Conservation (phyloP, 257 asterid species). For the Buddleja alternifolia region DNA sequence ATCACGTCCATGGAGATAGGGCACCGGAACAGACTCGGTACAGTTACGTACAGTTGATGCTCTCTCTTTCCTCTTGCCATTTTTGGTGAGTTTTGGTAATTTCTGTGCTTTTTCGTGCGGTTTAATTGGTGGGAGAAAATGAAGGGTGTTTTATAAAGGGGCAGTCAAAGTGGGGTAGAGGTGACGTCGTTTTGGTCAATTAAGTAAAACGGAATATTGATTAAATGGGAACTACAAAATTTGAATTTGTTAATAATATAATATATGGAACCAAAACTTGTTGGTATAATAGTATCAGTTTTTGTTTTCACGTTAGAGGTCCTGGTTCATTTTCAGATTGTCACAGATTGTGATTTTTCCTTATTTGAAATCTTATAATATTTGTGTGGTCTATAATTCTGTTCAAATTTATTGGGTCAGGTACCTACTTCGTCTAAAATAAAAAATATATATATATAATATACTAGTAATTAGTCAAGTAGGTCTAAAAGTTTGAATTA, state of each 20-base stretch:
- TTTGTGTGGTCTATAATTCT: no score
- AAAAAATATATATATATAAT: no score
- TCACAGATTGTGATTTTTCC: no score
- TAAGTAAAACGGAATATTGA: not conserved
- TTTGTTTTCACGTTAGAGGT: no score
- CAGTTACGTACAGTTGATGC: constrained; percentile 61
- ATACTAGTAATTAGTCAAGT: no score
- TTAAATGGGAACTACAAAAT: not conserved
- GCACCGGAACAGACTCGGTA: constrained; percentile 80
- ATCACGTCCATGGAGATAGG: constrained; percentile 97
- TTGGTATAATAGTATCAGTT: no score
- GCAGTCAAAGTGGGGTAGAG: constrained; percentile 33
- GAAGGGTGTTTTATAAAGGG: constrained; percentile 33
- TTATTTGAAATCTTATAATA: no score
- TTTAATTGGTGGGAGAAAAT: not conserved
- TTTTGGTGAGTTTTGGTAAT: not conserved
- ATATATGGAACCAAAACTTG: no score
- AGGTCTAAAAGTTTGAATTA: constrained; percentile 28
- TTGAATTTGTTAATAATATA: no score
- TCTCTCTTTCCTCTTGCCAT: constrained; percentile 54
- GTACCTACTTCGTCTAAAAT: no score
- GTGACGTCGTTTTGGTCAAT: constrained; percentile 58
- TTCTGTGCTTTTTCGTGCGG: not conserved
- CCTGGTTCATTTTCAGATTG: no score
- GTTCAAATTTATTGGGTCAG: no score